These are phyloP conservation scores for Phaseolus lunatus DNA, from an alignment of 306 rosid genomes.

Conservation along the genomic window DNA sequence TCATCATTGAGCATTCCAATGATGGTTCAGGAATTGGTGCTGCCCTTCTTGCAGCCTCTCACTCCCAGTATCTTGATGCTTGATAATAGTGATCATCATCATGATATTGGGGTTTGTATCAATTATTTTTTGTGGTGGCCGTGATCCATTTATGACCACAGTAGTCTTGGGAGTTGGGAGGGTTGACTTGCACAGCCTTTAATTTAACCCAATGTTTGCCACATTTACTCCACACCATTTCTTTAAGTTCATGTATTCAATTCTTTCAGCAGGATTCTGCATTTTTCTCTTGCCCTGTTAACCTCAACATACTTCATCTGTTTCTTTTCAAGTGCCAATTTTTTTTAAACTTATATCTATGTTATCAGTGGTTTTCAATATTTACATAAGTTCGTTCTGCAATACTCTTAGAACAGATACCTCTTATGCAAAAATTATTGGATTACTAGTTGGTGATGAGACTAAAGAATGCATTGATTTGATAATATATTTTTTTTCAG, in stretches of 20 bases:
- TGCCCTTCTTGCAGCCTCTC: constrained; percentile 86
- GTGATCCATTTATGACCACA: constrained; percentile 26
- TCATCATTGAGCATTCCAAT: constrained; percentile 64
- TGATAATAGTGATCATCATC: constrained; percentile 31
- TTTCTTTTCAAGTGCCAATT: too few relatives aligned
- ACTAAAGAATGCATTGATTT: neutral
- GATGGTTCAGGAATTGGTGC: constrained; percentile 97
- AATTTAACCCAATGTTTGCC: constrained; percentile 35
- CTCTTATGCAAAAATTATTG: too few relatives aligned
- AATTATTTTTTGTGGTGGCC: constrained; percentile 38
- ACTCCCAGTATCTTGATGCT: constrained; percentile 67
- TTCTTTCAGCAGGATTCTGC: constrained; percentile 22
- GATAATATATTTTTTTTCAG: neutral
- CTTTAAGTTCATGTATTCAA: constrained; percentile 18
- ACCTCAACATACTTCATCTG: neutral
- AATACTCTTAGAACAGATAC: too few relatives aligned
- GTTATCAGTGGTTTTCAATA: too few relatives aligned
- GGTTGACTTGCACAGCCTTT: constrained; percentile 24
- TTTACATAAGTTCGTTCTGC: too few relatives aligned
- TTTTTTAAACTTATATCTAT: neutral
- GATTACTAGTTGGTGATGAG: too few relatives aligned
- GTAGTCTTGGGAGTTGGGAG: constrained; percentile 29
- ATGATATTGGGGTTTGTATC: constrained; percentile 31
- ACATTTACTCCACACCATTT: constrained; percentile 22
- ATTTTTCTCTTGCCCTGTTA: neutral